Evolutionary conservation across 2,329 filamentous ascomycete genomes (phyloP), one percentile per base, ranked within the genome.

Genomic region (Epichloe sibirici): DNA sequence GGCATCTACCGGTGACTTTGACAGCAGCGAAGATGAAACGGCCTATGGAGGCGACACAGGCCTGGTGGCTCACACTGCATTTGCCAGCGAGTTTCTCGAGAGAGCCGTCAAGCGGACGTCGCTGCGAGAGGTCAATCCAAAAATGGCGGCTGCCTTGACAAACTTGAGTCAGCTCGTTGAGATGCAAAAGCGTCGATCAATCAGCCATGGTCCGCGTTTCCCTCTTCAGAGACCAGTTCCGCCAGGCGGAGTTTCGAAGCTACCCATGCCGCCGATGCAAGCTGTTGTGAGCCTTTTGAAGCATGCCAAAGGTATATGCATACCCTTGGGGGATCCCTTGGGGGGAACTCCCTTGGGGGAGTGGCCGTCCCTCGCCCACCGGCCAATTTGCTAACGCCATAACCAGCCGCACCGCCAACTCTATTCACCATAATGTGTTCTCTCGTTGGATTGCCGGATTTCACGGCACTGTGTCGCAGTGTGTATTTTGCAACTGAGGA

Each of bases 71-170:
- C 75, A 78, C 52, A 74, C 77, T 3, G 70, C 69, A n/a, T 78
- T 78, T 58, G 77, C 75, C 23, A 74, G 69, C 60, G 73, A 77
- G 57, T 76, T 79, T 42, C 70, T 79, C 23, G 75, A 80, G 58
- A 69, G 73, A 53, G 73, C 74, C n/a, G 75, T 77, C 28, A 66
- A 71, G 56, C 69, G 72, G 25, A 74, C 74, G 1, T 69, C 75
- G 0, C 63, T 77, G 3, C 66, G 68, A 37, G 66, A 72, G 45
- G 63, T 71, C 31, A 71, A 71, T 54, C 72, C 77, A 2, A 74
- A 74, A 60, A 79, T 81, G 67, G 69, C 73, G 47, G 71, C 74
- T 2, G 77, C 76, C 0, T 65, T 81, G 17, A 67, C 71, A 39
- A 75, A 73, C 21, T 66, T 81, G 12, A 71, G 73, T 49, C 74